Percentiles rank a stretch among this genome's conserved stretches.
These are phyloP conservation scores for Metarhizium rileyi DNA, from an alignment of 2,329 filamentous ascomycete genomes.

Conservation along the genomic window DNA sequence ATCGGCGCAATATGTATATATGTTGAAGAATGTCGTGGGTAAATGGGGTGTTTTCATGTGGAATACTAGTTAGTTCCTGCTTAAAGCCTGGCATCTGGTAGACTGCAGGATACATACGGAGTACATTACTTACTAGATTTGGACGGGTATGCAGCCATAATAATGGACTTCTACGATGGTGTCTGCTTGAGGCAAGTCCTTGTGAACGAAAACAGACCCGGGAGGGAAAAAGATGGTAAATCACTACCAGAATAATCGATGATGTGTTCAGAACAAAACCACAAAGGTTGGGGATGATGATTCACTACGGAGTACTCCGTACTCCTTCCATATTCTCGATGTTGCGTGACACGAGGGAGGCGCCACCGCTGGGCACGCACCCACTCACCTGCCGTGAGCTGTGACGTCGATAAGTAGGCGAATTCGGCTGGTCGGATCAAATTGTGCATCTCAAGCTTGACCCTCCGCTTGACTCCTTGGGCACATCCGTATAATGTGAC, in stretches of 20 bases:
- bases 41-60: background rate
- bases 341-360: background rate
- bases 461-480: too few species aligned
- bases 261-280: background rate
- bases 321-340: too few species aligned
- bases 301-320: too few species aligned
- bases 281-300: too few species aligned
- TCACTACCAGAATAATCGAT: background rate
- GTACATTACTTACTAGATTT: background rate
- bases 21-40: background rate
- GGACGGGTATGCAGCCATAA: background rate
- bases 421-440: background rate
- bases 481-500: too few species aligned
- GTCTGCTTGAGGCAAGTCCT: background rate
- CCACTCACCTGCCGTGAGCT: background rate
- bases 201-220: background rate
- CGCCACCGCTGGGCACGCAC: background rate
- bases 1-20: background rate
- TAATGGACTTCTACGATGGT: background rate
- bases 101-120: background rate
- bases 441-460: background rate
- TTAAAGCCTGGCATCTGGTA: background rate
- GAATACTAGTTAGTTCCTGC: background rate
- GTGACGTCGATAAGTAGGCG: background rate
- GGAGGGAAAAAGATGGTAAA: background rate